Evolutionary conservation across 768 basidiomycete genomes (phyloP), one percentile per base, ranked within the genome.

Genomic region (Tephrocybe sp.): DNA sequence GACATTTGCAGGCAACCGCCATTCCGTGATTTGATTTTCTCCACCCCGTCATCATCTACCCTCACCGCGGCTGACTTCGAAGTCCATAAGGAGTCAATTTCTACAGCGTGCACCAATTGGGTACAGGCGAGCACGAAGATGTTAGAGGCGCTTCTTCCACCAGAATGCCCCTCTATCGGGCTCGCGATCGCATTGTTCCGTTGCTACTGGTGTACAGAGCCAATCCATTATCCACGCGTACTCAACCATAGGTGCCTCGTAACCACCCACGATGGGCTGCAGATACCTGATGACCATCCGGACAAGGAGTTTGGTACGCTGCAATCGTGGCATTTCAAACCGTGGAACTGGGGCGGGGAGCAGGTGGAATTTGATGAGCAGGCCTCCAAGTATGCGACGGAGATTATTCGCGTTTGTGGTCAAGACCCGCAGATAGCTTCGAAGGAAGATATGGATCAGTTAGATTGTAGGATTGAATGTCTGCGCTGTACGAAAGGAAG

Each of bases 131-230:
- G 52, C 57, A 23, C 31, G 54, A 10, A 51, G 54, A 27, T 49
- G 63, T 30, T 43, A 52, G 24, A 30, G 42, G 25, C 49, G 3
- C 18, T 46, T 15, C 43, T 40, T 30, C 44, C 53, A 2, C 16
- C 45, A 12, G 43, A 41, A 10, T 21, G 9, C 24, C 25, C 47
- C 16, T 21, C 42, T 15, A 54, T 68, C 16, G 49, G 61, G 2
- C 60, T 67, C 18, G 68, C 68, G 11, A 58, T 60, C 1, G 60
- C 61, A 8, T 66, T 68, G 40, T 71, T 71, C 56, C 63, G 62
- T 16, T 71, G 67, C 45, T 33, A 53, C 15, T 64, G 54, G 37
- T 69, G 68, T 31, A 54, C 39, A 1, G 68, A 68, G 47, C 64
- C 65, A 1, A 66, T 69, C 3, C 54, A 61, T 1, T 69, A 65